Base-by-base conservation (phyloP, 768 basidiomycete genomes). In the Boletus coccyginus region DNA sequence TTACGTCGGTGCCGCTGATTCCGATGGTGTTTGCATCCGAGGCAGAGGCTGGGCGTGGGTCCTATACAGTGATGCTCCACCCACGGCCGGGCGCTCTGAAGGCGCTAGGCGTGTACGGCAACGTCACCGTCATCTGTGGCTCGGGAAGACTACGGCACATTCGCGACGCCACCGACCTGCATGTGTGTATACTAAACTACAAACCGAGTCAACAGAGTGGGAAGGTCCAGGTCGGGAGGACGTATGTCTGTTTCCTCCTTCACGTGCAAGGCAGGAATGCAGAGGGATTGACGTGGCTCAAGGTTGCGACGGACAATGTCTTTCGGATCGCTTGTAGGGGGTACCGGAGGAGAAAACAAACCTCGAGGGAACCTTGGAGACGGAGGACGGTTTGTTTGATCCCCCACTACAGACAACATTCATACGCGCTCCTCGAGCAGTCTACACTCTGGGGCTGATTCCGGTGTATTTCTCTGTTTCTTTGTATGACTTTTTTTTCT, bases 131-230 rank as follows among this genome's bases (percentile, higher is more conserved):
- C 1, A 27, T 49, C 13, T 68, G 64, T 40, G 64, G 66, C 2
- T 48, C 51, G 14, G 16, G 49, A 1, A 59, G 64, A 17, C 64
- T 68, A 4, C 40, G 27, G 24, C 53, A 52, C 17, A 53, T 68
- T 29, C 52, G 50, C 0, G 24, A 38, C 1, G 56, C 64, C 17
- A 46, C 31, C 2, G 67, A 69, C 36, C 55, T 67, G 14, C 62
- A 57, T 17, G 53, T 36, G 5, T 66, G 67, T 27, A 55, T 69
- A 38, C 66, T 67, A 53, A 67, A 69, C 38, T 69, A 62, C 50
- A 50, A 49, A 19, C 50, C 46, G 12, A 52, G 24, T 5, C 29
- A 3, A 13, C 33, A 10, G 12, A 9, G 13, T 2, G 66, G 66
- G 39, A 41, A 47, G 32, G 41, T 68, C 21, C 59, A 58, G 5